Evolutionary conservation across 192 early-diverging fungal genomes (phyloP), one percentile per base, ranked within the genome.

Genomic region (Mortierella claussenii): DNA sequence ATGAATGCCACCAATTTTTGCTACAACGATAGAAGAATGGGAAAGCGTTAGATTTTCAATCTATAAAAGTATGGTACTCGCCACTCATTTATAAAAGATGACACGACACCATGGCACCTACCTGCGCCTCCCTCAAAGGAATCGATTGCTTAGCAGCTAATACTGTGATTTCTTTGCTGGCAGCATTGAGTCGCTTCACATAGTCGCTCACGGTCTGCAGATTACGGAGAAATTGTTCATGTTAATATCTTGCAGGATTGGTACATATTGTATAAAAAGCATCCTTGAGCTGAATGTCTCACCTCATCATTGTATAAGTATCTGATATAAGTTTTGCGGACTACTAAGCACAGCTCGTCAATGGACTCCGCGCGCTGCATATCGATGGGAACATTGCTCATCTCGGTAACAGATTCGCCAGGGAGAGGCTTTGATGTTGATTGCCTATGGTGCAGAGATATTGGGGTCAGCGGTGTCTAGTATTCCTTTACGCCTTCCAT

Each of bases 1-100:
- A 76, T 67, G 20, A 76, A 76, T 24, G 73, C 57, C 1, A 67
- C 65, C 32, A 76, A 31, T 51, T 67, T 66, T 67, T 76, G 73
- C 54, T 71, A 58, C 9, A 51, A 26, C 9, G 20, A 28, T 21
- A 42, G 40, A 30, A 11, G 8, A 58, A 49, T 17, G 50, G 26
- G 36, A 24, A 21, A 11, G 50, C 43, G 20, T 0, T 26, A 40
- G 23, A 21, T 2, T 20, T 28, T 15, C 3, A 42, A 11, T 11
- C 17, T 42, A 11, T 8, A 42, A 8, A 42, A 11, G 6, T 46
- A 13, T 11, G n/a, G 5, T 20, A 13, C 45, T 46, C 18, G 18
- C 6, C 18, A 7, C 45, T 20, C n/a, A 46, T 46, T 5, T 20
- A 17, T 21, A 46, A 7, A 46, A 21, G 47, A 26, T 4, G 4